phyloP scores from a whole-genome alignment of 257 asterid species.

The Linaria vulgaris region DNA sequence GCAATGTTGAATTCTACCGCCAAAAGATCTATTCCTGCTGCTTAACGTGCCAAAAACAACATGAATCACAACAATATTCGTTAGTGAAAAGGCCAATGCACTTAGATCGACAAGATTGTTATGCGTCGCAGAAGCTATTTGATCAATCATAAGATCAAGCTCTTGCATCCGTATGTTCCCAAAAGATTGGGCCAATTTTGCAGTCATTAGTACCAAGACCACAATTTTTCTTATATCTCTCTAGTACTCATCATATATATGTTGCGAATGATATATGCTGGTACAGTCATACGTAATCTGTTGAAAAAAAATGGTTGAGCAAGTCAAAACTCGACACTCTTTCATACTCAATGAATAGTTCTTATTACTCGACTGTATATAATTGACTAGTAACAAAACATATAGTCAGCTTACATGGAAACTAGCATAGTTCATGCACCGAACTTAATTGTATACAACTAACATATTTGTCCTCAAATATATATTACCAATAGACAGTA shows the following conservation, averaged over 20 bases:
- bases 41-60: conserved; percentile 58
- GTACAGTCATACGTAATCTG: conserved; percentile 6
- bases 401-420: too few relatives aligned
- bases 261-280: conserved; percentile 21
- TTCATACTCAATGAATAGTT: too few relatives aligned
- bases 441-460: too few relatives aligned
- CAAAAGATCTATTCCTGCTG: conserved; percentile 18
- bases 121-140: background rate
- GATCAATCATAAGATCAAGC: conserved; percentile 27
- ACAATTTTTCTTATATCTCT: conserved; percentile 32
- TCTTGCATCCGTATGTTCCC: conserved; percentile 32
- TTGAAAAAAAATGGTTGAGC: too few relatives aligned
- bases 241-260: conserved; percentile 43
- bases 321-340: too few relatives aligned
- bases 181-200: conserved; percentile 38
- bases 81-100: conserved; percentile 18
- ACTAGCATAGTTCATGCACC: too few relatives aligned
- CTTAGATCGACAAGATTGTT: conserved; percentile 29
- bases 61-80: conserved; percentile 39
- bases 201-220: conserved; percentile 32
- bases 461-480: too few relatives aligned
- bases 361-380: too few relatives aligned
- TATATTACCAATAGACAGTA: too few relatives aligned
- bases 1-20: conserved; percentile 33
- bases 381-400: too few relatives aligned